Evolutionary conservation across 108 stramenopile genomes (phyloP).

Genomic region (Skeletonema tropicum): DNA sequence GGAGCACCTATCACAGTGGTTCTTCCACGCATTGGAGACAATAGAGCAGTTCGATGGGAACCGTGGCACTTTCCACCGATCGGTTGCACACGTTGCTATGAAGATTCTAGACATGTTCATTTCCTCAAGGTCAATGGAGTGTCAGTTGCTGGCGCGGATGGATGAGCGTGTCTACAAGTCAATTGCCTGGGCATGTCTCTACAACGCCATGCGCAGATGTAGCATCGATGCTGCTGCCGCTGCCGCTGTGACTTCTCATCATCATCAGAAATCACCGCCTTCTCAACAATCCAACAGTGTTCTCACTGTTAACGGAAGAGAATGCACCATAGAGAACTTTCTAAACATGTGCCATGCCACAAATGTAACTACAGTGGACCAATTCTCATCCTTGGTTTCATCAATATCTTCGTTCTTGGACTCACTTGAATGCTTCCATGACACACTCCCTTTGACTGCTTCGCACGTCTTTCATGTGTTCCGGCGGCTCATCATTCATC

Average conservation of each 20-base stretch:
- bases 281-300: neutral
- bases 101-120: slow-evolving; percentile 4
- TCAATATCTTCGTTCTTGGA: slow-evolving; percentile 5
- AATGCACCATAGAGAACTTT: neutral
- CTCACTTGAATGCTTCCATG: slow-evolving; percentile 1
- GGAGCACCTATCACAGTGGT: neutral
- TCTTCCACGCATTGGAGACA: slow-evolving; percentile 2
- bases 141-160: neutral
- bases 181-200: neutral
- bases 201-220: neutral
- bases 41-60: neutral
- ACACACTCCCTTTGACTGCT: slow-evolving; percentile 5
- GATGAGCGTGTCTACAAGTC: slow-evolving; percentile 4
- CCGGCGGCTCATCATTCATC: neutral
- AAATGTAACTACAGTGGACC: neutral
- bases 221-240: slow-evolving; percentile 4
- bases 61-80: neutral
- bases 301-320: neutral
- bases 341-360: neutral
- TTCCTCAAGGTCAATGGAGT: neutral
- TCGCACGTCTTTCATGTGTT: neutral
- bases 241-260: neutral
- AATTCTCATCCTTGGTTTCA: neutral
- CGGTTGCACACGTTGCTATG: slow-evolving; percentile 1
- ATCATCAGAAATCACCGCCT: neutral